Evolutionary conservation across 768 basidiomycete species (phyloP).

Genomic region (Mycena latifolia): DNA sequence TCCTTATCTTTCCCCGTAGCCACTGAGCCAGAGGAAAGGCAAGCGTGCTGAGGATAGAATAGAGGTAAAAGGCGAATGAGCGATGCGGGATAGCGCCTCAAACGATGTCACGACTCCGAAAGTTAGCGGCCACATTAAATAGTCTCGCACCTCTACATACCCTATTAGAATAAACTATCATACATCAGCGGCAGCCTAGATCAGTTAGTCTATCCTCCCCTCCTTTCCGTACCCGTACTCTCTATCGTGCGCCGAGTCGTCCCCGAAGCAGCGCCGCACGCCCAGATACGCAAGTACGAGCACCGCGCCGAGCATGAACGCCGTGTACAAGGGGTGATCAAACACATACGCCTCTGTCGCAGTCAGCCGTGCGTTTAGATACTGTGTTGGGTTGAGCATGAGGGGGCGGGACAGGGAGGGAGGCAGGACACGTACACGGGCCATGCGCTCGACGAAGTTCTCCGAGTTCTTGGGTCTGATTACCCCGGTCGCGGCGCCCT

Average conservation of each 20-base stretch:
- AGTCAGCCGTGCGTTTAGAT: conserved; percentile 55
- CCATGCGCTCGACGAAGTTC: conserved; percentile 74
- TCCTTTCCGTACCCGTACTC: conserved; percentile 37
- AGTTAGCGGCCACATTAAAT: neutral
- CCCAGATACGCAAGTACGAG: conserved; percentile 46
- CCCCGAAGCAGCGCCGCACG: conserved; percentile 41
- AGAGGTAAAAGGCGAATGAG: no score
- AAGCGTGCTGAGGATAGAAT: no score
- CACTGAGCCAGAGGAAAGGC: no score
- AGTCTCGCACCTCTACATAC: neutral
- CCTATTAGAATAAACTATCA: conserved; percentile 6
- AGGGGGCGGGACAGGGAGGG: neutral
- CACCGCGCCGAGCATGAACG: conserved; percentile 45
- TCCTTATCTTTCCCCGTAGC: no score
- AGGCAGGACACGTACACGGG: conserved; percentile 60
- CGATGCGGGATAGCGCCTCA: no score
- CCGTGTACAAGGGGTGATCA: conserved; percentile 49
- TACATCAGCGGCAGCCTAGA: conserved; percentile 27
- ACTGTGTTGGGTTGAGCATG: conserved; percentile 42
- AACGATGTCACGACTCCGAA: no score
- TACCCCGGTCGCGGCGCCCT: conserved; percentile 68
- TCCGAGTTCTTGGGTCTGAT: conserved; percentile 74
- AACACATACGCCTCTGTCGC: conserved; percentile 51
- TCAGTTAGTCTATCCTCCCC: conserved; percentile 37
- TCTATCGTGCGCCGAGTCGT: conserved; percentile 36